Base-by-base conservation (phyloP, 2,329 filamentous ascomycete genomes). In the Pyrenochaeta sp. region DNA sequence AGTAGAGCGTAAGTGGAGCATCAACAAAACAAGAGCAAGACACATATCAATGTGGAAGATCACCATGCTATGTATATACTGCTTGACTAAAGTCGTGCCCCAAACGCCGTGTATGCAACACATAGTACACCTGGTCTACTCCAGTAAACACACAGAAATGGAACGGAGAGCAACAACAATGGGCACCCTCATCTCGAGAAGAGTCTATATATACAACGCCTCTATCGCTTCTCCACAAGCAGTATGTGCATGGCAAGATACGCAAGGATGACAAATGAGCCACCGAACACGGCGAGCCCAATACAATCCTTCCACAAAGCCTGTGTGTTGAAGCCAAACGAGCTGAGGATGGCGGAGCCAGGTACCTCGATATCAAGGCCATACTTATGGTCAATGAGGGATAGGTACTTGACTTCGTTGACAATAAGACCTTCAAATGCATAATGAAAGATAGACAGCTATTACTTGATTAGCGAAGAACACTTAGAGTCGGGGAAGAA, bases 381-480 rank as follows among this genome's bases (percentile, higher is more conserved):
- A 56, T 97, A 97, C 77, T 98, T 96, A 76, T 95, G 89, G 74
- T 99, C 95, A 36, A 96, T 86, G 21, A 99, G 84, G 0, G 90
- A 94, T 37, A 99, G 82, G 67, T 92, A 91, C 21, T 92, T 88
- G 41, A 97, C 96, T 79, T 99, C 95, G 71, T 98, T 99, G 66
- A 99, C 95, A 59, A 98, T 96, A 12, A 99, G 84, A 1, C 91
- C 90, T 81, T 99, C 95, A 67, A 98, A 98, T 4, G 90, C 94
- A 72, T 96, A 99, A 74, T 99, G 95, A 84, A 99, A 99, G 59
- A 99, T 99, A 1, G 93, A 97, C 7, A 99, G 80, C 78, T 89
- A 63, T 10, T 9, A 11, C 3, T 29, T n/a, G 40, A 21, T 72
- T 52, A 69, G 57, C 14, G 40, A 27, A 5, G 20, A 3, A 6